Evolutionary conservation across 768 basidiomycete species (phyloP).

Genomic region (Hysterangium stoloniferum): DNA sequence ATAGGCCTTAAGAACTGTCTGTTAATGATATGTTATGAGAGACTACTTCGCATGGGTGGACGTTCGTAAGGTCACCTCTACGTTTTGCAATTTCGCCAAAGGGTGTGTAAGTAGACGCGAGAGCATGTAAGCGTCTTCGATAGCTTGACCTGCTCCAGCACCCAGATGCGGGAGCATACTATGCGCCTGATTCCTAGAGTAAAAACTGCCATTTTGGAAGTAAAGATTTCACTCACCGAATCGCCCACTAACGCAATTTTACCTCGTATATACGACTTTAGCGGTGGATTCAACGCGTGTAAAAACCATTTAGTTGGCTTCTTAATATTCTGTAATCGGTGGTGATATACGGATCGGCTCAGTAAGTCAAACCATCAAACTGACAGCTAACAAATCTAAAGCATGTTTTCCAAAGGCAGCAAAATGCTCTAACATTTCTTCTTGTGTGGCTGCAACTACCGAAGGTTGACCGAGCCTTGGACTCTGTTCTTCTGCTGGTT

Average conservation of each 20-base stretch:
- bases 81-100: conserved; percentile 29
- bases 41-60: background rate
- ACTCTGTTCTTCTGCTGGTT: conserved; percentile 18
- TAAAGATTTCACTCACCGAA: conserved; percentile 21
- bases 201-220: background rate
- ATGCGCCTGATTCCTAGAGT: conserved; percentile 36
- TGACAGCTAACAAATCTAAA: background rate
- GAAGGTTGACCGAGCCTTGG: conserved; percentile 26
- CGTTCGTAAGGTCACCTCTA: conserved; percentile 32
- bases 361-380: background rate
- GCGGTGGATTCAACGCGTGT: conserved; percentile 39
- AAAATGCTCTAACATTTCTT: conserved; percentile 38
- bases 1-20: conserved; percentile 44
- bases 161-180: conserved; percentile 54
- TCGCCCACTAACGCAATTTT: conserved; percentile 48
- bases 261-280: conserved; percentile 35
- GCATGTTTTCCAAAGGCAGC: conserved; percentile 34
- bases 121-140: conserved; percentile 47
- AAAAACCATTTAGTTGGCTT: conserved; percentile 46
- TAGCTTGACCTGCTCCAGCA: conserved; percentile 51
- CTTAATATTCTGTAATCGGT: conserved; percentile 16
- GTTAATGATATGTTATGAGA: background rate
- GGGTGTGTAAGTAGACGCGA: conserved; percentile 39
- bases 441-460: conserved; percentile 33
- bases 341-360: background rate